These are phyloP conservation scores for Raddia guianensis DNA, from an alignment of 176 grass and related monocot genomes.

Conservation along the genomic window DNA sequence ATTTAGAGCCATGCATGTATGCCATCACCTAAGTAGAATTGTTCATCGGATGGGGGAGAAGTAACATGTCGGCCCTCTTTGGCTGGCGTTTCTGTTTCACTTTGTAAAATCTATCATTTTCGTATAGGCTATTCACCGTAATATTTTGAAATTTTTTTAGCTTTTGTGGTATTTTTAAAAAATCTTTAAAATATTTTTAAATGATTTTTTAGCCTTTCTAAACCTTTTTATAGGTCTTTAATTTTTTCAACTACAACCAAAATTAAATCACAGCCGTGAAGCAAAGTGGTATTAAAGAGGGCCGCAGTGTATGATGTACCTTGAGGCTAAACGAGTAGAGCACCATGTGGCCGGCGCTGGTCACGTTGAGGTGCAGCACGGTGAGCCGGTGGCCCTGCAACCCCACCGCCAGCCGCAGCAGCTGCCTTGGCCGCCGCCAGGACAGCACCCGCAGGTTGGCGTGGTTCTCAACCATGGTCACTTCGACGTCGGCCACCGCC, in stretches of 20 bases:
- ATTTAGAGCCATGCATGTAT: conserved; percentile 32
- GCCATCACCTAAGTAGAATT: conserved; percentile 11
- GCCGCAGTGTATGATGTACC: conserved; percentile 28
- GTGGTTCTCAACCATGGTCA: conserved; percentile 82
- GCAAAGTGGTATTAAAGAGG: too few species aligned
- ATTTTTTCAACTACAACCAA: too few species aligned
- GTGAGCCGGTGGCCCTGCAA: conserved; percentile 63
- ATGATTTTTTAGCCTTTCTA: too few species aligned
- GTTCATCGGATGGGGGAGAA: conserved; percentile 28
- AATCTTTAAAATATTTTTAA: too few species aligned
- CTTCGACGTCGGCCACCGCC: conserved; percentile 72
- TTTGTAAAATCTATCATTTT: too few species aligned
- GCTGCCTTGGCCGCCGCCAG: conserved; percentile 58
- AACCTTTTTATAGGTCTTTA: too few species aligned
- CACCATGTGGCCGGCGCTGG: conserved; percentile 50
- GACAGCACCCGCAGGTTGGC: conserved; percentile 68
- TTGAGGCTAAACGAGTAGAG: conserved; percentile 89
- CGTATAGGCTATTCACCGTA: too few species aligned
- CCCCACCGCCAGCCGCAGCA: conserved; percentile 60
- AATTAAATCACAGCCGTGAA: too few species aligned
- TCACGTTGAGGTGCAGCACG: conserved; percentile 85
- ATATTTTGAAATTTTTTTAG: too few species aligned
- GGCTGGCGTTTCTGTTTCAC: too few species aligned
- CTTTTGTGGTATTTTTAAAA: too few species aligned
- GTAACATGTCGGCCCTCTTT: too few species aligned